Conservation (phyloP, 805 yeast genomes). For the Lipomyces anomalus region DNA sequence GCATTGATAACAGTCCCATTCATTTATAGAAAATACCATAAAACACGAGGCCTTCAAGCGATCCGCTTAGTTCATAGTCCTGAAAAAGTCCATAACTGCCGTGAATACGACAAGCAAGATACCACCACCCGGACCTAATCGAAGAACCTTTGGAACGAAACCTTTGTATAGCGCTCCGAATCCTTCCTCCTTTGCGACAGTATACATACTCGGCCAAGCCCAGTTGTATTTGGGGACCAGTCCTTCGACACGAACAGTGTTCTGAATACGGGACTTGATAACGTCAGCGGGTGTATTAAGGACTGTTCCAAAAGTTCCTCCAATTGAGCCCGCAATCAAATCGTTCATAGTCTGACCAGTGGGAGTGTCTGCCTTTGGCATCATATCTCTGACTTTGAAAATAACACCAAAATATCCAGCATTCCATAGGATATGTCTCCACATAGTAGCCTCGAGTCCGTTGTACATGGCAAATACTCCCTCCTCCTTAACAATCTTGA, state of each 20-base stretch:
- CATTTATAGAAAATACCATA: too few species aligned
- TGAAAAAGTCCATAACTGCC: conserved; percentile 86
- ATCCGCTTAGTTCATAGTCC: conserved; percentile 26
- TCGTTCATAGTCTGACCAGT: conserved; percentile 79
- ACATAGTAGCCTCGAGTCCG: conserved; percentile 93
- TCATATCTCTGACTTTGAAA: conserved; percentile 69
- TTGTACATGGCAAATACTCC: conserved; percentile 83
- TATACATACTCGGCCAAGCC: conserved; percentile 74
- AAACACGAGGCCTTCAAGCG: too few species aligned
- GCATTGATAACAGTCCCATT: too few species aligned
- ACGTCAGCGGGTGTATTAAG: conserved; percentile 93
- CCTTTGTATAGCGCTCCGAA: conserved; percentile 89
- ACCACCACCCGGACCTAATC: conserved; percentile 99
- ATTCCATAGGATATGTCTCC: conserved; percentile 97
- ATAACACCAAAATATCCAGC: conserved; percentile 97
- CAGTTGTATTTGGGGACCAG: conserved; percentile 84
- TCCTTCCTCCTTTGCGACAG: conserved; percentile 87
- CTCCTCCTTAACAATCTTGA: conserved; percentile 62
- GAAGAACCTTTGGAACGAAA: conserved; percentile 90
- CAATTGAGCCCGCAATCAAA: conserved; percentile 85
- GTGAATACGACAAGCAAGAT: conserved; percentile 95
- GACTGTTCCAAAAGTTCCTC: conserved; percentile 95
- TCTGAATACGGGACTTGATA: conserved; percentile 93
- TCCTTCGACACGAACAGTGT: conserved; percentile 58
- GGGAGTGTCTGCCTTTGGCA: conserved; percentile 70